Base-by-base conservation (phyloP, 495 filamentous ascomycete species). In the Neurospora sp. region DNA sequence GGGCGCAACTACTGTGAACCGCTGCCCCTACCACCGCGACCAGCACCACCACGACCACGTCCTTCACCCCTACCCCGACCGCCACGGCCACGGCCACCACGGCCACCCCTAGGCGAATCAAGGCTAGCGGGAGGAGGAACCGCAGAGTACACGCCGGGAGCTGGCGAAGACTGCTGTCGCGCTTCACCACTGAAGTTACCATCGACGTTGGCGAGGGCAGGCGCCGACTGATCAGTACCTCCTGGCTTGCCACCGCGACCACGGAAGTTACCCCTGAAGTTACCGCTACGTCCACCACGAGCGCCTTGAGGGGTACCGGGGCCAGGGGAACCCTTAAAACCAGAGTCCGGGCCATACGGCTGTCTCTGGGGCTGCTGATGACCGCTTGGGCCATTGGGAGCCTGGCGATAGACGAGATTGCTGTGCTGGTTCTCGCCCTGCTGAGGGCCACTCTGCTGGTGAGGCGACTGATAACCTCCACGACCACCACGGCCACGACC, bases 101-200 rank as follows among this genome's bases (percentile, higher is more conserved):
- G 83, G 69, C 90, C 84, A 70, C 87, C 81, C n/a, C 89, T 81
- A 31, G 82, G 81, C 17, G 81, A 70, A 74, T 94, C 88, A 39
- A 96, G 76, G 42, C 75, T 88, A 37, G 92, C 81, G 0, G 95
- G 95, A 6, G 96, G 96, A 5, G 96, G 94, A 10, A 95, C 92
- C 70, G 89, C 89, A 40, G 85, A 85, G 77, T 96, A 97, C 81
- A 89, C 31, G 28, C 74, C 73, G 66, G 74, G 72, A 28, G 62
- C 74, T 36, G 74, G 72, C 13, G 73, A 70, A 40, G 77, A 7
- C 54, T 66, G 71, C 38, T 76, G 76, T 24, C 62, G 54, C 24
- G 39, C 37, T 36, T 34, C 59, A 38, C 10, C 42, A 15, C 24
- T 13, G 66, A 19, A 70, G 39, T 71, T 73, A 13, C 73, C 74